Percentiles rank a stretch among this genome's conserved stretches.
These are phyloP conservation scores for Penicillium polonicum DNA, from an alignment of 2,329 filamentous ascomycete species.

Conservation along the genomic window DNA sequence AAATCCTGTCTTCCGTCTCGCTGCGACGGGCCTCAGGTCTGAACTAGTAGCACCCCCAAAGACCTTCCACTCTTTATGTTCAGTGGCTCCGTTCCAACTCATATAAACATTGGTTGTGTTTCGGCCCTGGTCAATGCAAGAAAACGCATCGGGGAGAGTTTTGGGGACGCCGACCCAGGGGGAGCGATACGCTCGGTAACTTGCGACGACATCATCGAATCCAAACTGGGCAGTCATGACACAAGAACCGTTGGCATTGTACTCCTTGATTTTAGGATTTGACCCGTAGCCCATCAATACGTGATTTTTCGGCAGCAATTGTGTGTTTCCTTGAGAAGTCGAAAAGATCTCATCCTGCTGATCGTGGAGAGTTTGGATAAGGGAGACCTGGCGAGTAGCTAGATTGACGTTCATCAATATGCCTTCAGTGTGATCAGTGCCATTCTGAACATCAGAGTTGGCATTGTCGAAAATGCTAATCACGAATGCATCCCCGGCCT, in stretches of 20 bases:
- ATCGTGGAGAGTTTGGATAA: not conserved
- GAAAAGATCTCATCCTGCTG: conserved; percentile 7
- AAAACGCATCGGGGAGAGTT: conserved; percentile 19
- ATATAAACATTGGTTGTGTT: conserved; percentile 31
- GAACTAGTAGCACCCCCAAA: not conserved
- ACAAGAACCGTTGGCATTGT: conserved; percentile 21
- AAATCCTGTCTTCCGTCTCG: not conserved
- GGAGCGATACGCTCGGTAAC: conserved; percentile 32
- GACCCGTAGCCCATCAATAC: conserved; percentile 11
- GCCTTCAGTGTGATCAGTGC: conserved; percentile 9
- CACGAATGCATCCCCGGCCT: conserved; percentile 27
- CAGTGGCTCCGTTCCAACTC: conserved; percentile 43
- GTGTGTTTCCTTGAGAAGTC: conserved; percentile 18
- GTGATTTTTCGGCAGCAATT: conserved; percentile 11
- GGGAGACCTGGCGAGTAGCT: conserved; percentile 1
- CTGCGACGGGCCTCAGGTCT: not conserved
- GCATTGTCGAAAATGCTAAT: conserved; percentile 33
- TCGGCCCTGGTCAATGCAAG: conserved; percentile 10
- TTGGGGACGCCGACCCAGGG: conserved; percentile 22
- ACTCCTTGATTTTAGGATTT: conserved; percentile 31
- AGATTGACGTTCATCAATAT: conserved; percentile 17
- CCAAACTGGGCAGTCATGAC: conserved; percentile 35
- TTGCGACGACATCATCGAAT: conserved; percentile 24
- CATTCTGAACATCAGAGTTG: conserved; percentile 17
- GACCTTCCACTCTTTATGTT: conserved; percentile 25